phyloP scores from a whole-genome alignment of 768 basidiomycete species.

The Tylopilus felleus region DNA sequence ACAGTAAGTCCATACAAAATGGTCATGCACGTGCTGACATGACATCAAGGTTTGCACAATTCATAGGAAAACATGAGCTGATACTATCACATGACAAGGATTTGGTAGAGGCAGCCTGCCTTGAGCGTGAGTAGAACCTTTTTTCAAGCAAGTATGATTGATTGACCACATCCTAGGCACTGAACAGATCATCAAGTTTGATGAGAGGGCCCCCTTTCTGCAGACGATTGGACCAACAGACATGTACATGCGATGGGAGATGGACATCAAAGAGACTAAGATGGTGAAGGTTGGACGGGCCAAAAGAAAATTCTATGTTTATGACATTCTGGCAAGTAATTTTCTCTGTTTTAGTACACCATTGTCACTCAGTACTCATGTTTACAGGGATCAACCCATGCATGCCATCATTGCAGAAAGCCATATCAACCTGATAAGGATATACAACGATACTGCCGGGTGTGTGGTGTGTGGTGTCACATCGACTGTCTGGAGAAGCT shows the following conservation, averaged over 20 bases:
- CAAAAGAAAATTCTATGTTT: background rate
- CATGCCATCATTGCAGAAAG: background rate
- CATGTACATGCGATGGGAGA: background rate
- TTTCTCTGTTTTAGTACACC: background rate
- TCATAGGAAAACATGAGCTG: background rate
- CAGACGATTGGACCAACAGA: background rate
- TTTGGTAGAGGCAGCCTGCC: background rate
- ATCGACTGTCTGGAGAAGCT: background rate
- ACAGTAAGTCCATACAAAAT: background rate
- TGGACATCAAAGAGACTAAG: background rate
- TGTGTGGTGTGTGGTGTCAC: background rate
- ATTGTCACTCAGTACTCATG: background rate
- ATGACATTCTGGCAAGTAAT: background rate
- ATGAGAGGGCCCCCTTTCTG: background rate
- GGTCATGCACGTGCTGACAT: background rate
- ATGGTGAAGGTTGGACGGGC: background rate
- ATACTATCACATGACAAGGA: background rate
- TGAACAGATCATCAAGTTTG: background rate
- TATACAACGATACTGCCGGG: background rate
- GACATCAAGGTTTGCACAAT: background rate
- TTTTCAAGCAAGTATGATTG: background rate
- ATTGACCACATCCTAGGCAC: background rate
- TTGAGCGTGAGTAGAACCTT: background rate
- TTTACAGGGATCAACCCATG: background rate
- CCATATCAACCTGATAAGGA: background rate